Conservation (phyloP, 2,329 filamentous ascomycete genomes). For the Ustulina deusta region DNA sequence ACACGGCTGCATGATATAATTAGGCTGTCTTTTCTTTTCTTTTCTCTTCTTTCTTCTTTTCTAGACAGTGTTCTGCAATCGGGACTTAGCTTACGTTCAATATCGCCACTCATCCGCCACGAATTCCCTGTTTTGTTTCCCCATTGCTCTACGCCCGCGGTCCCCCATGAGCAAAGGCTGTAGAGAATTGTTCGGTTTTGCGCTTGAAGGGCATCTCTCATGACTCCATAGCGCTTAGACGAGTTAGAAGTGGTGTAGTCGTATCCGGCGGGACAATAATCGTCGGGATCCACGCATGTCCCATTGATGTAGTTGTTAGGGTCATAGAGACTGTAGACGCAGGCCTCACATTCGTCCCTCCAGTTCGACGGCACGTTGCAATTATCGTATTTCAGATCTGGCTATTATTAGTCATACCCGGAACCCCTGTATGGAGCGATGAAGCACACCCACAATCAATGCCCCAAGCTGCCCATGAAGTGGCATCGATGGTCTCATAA, state of each 20-base stretch:
- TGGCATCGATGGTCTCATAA: slow-evolving; percentile 68
- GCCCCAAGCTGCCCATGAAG: slow-evolving; percentile 68
- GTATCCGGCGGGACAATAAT: slow-evolving; percentile 57
- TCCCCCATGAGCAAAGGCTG: slow-evolving; percentile 66
- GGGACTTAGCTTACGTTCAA: slow-evolving; percentile 42
- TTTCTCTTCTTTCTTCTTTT: not conserved
- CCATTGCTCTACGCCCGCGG: slow-evolving; percentile 63
- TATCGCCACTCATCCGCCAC: slow-evolving; percentile 60
- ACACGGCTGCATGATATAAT: slow-evolving; percentile 17
- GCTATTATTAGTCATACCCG: slow-evolving; percentile 37
- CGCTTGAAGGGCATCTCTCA: slow-evolving; percentile 64
- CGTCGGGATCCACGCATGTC: slow-evolving; percentile 26
- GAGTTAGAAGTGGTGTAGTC: slow-evolving; percentile 63
- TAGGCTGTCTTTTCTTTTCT: not conserved
- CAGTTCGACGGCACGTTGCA: slow-evolving; percentile 58
- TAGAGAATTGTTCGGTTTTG: slow-evolving; percentile 62
- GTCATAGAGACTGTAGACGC: slow-evolving; percentile 38
- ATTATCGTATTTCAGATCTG: slow-evolving; percentile 69
- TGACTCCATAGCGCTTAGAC: slow-evolving; percentile 59
- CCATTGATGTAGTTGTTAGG: slow-evolving; percentile 34
- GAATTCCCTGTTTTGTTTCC: slow-evolving; percentile 61
- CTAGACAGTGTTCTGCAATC: not conserved
- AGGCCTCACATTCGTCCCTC: slow-evolving; percentile 51
- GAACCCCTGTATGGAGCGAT: not conserved
- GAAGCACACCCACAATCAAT: slow-evolving; percentile 62